These are phyloP conservation scores for Exophiala sp. DNA, from an alignment of 2,329 filamentous ascomycete species.

Conservation along the genomic window DNA sequence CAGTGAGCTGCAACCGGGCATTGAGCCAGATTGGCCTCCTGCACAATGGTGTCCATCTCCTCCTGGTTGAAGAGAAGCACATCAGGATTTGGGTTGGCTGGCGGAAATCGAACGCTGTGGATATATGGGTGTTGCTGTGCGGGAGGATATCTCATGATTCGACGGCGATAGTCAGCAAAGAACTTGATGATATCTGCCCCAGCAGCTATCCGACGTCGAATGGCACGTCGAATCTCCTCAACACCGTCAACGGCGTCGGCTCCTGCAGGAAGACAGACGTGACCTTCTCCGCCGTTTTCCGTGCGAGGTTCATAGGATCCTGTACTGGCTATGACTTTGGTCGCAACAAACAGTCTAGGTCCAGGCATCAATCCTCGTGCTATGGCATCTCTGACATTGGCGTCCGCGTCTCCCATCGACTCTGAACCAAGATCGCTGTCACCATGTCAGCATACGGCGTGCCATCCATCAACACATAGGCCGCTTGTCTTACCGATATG, in stretches of 20 bases:
- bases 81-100: slow-evolving; percentile 10
- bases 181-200: slow-evolving; percentile 50
- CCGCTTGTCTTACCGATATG: slow-evolving; percentile 46
- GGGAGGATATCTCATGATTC: slow-evolving; percentile 41
- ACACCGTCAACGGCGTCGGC: slow-evolving; percentile 47
- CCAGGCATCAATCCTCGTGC: slow-evolving; percentile 51
- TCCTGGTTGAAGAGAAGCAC: slow-evolving; percentile 12
- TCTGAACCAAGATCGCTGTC: slow-evolving; percentile 49
- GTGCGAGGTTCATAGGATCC: slow-evolving; percentile 47
- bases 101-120: slow-evolving; percentile 12
- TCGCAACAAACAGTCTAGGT: slow-evolving; percentile 52
- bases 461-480: no score
- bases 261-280: slow-evolving; percentile 32
- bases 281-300: slow-evolving; percentile 38
- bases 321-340: slow-evolving; percentile 45
- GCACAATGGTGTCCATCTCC: slow-evolving; percentile 41
- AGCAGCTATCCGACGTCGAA: slow-evolving; percentile 44
- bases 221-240: slow-evolving; percentile 43
- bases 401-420: slow-evolving; percentile 46
- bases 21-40: slow-evolving; percentile 41
- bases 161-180: slow-evolving; percentile 47
- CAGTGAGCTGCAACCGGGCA: slow-evolving; percentile 44
- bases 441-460: no score
- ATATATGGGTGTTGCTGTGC: slow-evolving; percentile 29
- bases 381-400: slow-evolving; percentile 49